Conservation (phyloP, 306 rosid species). For the Abrus pulchellus region DNA sequence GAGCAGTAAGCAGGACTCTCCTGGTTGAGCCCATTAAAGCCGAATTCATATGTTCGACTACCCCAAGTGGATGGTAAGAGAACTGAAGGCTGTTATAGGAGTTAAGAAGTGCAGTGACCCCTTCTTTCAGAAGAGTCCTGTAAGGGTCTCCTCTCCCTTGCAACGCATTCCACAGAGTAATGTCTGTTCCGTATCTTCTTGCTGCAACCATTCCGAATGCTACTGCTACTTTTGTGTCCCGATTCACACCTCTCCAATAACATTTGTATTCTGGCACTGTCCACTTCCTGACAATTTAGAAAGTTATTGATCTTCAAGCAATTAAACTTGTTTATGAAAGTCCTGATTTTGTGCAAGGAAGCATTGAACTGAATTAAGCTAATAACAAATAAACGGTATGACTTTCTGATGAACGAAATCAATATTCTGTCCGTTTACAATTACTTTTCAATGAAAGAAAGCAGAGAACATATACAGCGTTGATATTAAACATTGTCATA, state of each 20-base stretch:
- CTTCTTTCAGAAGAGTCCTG: constrained; percentile 84
- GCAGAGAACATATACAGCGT: too few relatives aligned
- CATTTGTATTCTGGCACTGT: constrained; percentile 71
- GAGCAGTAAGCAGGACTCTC: constrained; percentile 66
- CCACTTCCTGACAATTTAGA: constrained; percentile 67
- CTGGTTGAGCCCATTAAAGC: constrained; percentile 77
- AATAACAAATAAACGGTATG: neutral
- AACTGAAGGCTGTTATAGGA: constrained; percentile 74
- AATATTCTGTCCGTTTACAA: too few relatives aligned
- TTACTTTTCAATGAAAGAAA: too few relatives aligned
- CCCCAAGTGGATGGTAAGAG: constrained; percentile 68
- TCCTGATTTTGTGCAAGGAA: constrained; percentile 6
- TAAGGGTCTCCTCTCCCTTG: constrained; percentile 89
- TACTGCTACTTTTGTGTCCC: constrained; percentile 75
- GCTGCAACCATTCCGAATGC: constrained; percentile 73
- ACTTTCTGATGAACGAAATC: neutral
- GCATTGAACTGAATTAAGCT: constrained; percentile 9
- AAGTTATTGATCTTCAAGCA: neutral
- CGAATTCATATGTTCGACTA: constrained; percentile 61
- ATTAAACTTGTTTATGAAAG: neutral
- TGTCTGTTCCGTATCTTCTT: constrained; percentile 73
- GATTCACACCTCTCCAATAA: constrained; percentile 83
- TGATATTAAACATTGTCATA: too few relatives aligned
- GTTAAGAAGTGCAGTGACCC: constrained; percentile 76
- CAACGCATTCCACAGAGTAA: constrained; percentile 77